Percentiles rank a stretch among this genome's conserved stretches.
Conservation (phyloP, 2,329 filamentous ascomycete species). For the Leptographium galeiforme region DNA sequence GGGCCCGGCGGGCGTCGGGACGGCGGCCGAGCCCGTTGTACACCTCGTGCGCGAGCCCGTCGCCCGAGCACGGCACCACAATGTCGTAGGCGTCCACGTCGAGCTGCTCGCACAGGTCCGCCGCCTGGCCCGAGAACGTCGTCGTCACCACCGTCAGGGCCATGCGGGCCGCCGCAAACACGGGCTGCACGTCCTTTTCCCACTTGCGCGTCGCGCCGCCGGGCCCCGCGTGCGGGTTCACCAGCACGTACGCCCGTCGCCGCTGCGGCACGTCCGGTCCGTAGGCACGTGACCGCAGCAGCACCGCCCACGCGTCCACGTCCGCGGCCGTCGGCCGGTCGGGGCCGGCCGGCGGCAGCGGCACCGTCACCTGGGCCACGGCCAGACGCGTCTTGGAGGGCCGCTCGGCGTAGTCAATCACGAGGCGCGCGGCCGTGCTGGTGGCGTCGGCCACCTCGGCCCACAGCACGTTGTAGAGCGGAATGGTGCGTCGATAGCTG, state of each 20-base stretch:
- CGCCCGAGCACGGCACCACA: slow-evolving; percentile 79
- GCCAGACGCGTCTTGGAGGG: slow-evolving; percentile 35
- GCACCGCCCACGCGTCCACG: slow-evolving; percentile 47
- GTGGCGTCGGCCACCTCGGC: slow-evolving; percentile 40
- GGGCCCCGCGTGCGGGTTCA: slow-evolving; percentile 85
- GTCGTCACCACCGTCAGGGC: slow-evolving; percentile 62
- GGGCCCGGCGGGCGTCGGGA: slow-evolving; percentile 57
- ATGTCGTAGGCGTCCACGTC: slow-evolving; percentile 75
- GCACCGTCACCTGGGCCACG: neutral
- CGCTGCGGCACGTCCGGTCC: slow-evolving; percentile 44
- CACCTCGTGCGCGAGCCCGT: slow-evolving; percentile 82
- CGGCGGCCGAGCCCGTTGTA: slow-evolving; percentile 84
- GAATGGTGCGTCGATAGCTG: slow-evolving; percentile 31
- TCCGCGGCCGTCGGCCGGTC: slow-evolving; percentile 22
- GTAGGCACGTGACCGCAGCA: slow-evolving; percentile 60
- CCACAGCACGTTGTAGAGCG: slow-evolving; percentile 76
- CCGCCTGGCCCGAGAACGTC: slow-evolving; percentile 59
- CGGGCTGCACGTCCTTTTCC: slow-evolving; percentile 60
- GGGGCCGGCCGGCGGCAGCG: slow-evolving; percentile 8
- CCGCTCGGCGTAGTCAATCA: slow-evolving; percentile 58
- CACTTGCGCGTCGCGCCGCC: slow-evolving; percentile 64
- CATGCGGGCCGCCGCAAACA: slow-evolving; percentile 73
- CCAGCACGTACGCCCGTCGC: slow-evolving; percentile 73
- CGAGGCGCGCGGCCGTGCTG: slow-evolving; percentile 33
- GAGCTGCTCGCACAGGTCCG: slow-evolving; percentile 59